Conservation (phyloP, 306 rosid species). For the Medicago ruthenica region DNA sequence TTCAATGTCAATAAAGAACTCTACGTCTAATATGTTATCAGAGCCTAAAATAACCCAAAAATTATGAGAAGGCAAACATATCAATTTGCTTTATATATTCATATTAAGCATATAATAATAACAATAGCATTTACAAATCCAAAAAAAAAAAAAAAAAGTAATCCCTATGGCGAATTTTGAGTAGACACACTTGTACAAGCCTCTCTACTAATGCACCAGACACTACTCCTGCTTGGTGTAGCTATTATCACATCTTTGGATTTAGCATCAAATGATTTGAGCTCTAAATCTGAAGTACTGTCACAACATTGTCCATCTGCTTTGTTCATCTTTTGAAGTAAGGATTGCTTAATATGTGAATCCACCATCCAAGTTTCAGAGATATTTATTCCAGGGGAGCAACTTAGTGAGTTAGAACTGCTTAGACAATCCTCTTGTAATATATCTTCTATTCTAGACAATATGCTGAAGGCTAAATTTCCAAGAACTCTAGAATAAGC, state of each 20-base stretch:
- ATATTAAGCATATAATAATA: constrained; percentile 23
- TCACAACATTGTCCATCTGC: constrained; percentile 36
- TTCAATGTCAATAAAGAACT: not conserved
- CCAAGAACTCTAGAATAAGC: constrained; percentile 92
- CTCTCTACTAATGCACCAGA: constrained; percentile 70
- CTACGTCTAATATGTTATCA: not conserved
- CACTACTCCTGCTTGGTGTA: constrained; percentile 62
- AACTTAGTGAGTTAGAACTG: constrained; percentile 63
- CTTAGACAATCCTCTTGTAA: constrained; percentile 74
- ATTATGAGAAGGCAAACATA: constrained; percentile 37
- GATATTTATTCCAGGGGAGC: constrained; percentile 51
- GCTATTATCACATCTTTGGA: constrained; percentile 47
- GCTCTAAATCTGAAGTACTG: constrained; percentile 46
- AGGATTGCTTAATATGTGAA: constrained; percentile 55
- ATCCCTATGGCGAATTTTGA: constrained; percentile 54
- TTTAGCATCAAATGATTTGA: constrained; percentile 52
- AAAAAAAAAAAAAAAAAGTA: constrained; percentile 8
- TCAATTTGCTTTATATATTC: constrained; percentile 44
- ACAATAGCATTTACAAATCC: constrained; percentile 48
- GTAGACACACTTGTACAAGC: constrained; percentile 63
- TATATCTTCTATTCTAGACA: constrained; percentile 79
- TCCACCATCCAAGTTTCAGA: constrained; percentile 48
- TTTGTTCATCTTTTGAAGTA: constrained; percentile 52
- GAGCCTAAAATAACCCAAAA: constrained; percentile 26
- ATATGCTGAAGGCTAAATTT: constrained; percentile 77